Percentiles rank a stretch among this genome's conserved stretches.
These are phyloP conservation scores for Blepharisma stoltei DNA, from an alignment of 73 alveolate species.

Conservation along the genomic window DNA sequence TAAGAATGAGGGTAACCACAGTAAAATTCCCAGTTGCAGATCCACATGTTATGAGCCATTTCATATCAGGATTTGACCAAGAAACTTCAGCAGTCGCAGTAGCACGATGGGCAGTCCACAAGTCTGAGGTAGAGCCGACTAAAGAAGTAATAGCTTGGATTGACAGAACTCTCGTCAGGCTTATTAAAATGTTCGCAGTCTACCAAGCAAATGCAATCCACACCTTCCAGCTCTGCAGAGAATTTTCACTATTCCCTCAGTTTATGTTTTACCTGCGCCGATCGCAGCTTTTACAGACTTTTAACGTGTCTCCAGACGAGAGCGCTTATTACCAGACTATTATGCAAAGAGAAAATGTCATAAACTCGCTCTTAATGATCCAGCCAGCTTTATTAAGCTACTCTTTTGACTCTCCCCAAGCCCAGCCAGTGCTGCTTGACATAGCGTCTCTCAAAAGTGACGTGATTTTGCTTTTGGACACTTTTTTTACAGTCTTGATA, in stretches of 20 bases:
- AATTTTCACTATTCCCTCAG: slow-evolving; percentile 88
- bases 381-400: slow-evolving; percentile 95
- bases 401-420: slow-evolving; percentile 29
- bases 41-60: slow-evolving; percentile 35
- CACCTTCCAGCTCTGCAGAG: slow-evolving; percentile 82
- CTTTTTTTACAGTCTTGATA: slow-evolving; percentile 91
- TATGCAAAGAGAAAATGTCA: slow-evolving; percentile 89
- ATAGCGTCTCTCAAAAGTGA: slow-evolving; percentile 88
- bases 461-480: slow-evolving; percentile 90
- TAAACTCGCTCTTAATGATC: slow-evolving; percentile 98
- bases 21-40: slow-evolving; percentile 50
- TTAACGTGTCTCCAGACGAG: slow-evolving; percentile 98
- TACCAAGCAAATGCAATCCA: slow-evolving; percentile 85
- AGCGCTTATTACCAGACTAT: slow-evolving; percentile 87
- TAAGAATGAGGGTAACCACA: slow-evolving; percentile 88
- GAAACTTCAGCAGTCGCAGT: slow-evolving; percentile 73
- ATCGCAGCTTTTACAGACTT: slow-evolving; percentile 90
- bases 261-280: slow-evolving; percentile 96
- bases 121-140: slow-evolving; percentile 55
- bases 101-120: slow-evolving; percentile 51
- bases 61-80: slow-evolving; percentile 63
- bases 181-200: slow-evolving; percentile 85
- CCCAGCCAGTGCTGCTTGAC: slow-evolving; percentile 75
- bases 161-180: slow-evolving; percentile 91
- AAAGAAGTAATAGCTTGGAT: slow-evolving; percentile 83